Evolutionary conservation across 2,329 filamentous ascomycete species (phyloP), one percentile per base, ranked within the genome.

Genomic region (Microdochium bolleyi): DNA sequence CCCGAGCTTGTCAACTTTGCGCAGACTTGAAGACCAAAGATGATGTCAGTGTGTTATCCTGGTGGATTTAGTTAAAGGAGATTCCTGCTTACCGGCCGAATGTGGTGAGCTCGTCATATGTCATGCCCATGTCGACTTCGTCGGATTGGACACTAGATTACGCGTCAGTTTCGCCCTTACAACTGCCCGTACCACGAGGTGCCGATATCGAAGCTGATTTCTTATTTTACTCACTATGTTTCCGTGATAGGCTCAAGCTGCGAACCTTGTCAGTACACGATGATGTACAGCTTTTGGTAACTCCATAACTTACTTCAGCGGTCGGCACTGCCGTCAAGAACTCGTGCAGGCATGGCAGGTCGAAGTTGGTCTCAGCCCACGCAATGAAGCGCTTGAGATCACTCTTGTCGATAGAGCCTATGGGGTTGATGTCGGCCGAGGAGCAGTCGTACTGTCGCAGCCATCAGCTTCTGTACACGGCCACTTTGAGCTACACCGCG

Each of bases 301-400:
- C 13, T 11, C 16, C 16, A 11, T 11, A 22, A 19, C 41, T 22
- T 46, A 46, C 41, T 19, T 85, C 83, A 3, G 83, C 82, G 0
- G 82, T 84, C 3, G 83, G 83, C 0, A 73, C 71, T 0, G 83
- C 85, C 13, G 74, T 72, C 38, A 91, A 67, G 69, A 91, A 92
- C 10, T 81, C 75, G 10, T 80, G 67, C 1, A 90, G 76, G 51
- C 87, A 80, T 0, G 84, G 83, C 1, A 92, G 67, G 4, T 77
- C 66, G 61, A 87, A 89, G 34, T 76, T 70, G 19, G 64, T 70
- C 51, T 73, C 67, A 2, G 83, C 79, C 76, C 81, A 90, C n/a
- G 70, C 71, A 54, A 90, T 87, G 69, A 92, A 90, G 10, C 77
- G 69, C 65, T 87, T 88, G 1, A 89, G 71, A 59, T 91, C 87